phyloP scores from a whole-genome alignment of 2,329 filamentous ascomycete genomes.

The Arachnomyces sp. region DNA sequence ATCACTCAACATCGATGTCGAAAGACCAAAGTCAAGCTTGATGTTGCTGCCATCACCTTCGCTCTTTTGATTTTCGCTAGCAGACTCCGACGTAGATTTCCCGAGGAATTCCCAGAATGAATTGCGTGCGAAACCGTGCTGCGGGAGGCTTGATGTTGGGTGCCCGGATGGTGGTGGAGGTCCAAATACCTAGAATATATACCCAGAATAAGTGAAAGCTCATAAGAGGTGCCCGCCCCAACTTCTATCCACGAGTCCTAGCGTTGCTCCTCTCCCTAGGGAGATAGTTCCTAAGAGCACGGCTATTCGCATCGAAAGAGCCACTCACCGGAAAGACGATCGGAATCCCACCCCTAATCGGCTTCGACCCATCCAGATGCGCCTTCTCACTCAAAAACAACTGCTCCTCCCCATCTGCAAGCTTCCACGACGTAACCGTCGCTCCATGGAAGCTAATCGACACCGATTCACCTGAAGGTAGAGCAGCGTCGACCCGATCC shows the following conservation, averaged over 20 bases:
- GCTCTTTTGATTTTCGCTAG: slow-evolving; percentile 18
- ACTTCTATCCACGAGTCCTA: too few species aligned
- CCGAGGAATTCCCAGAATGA: slow-evolving; percentile 90
- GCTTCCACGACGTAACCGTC: slow-evolving; percentile 90
- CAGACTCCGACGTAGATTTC: slow-evolving; percentile 65
- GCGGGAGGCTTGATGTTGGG: slow-evolving; percentile 70
- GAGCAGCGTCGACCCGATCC: slow-evolving; percentile 66
- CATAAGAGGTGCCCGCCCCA: too few species aligned
- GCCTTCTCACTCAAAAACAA: slow-evolving; percentile 78
- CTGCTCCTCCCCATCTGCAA: slow-evolving; percentile 68
- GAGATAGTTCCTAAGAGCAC: too few species aligned
- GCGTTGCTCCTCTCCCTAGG: too few species aligned
- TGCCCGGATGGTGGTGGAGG: slow-evolving; percentile 62
- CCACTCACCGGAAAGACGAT: slow-evolving; percentile 78
- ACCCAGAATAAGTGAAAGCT: too few species aligned
- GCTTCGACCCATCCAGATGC: slow-evolving; percentile 75
- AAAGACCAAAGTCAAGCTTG: slow-evolving; percentile 93
- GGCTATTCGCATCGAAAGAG: not conserved
- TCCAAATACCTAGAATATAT: slow-evolving; percentile 63
- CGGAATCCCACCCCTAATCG: slow-evolving; percentile 85
- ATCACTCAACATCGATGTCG: slow-evolving; percentile 61
- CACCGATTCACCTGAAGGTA: slow-evolving; percentile 80
- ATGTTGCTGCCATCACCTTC: slow-evolving; percentile 57
- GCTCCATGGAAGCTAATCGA: slow-evolving; percentile 85
- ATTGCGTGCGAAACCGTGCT: slow-evolving; percentile 91